phyloP scores from a whole-genome alignment of 23 red algal genomes.

The Agarophyton chilense region DNA sequence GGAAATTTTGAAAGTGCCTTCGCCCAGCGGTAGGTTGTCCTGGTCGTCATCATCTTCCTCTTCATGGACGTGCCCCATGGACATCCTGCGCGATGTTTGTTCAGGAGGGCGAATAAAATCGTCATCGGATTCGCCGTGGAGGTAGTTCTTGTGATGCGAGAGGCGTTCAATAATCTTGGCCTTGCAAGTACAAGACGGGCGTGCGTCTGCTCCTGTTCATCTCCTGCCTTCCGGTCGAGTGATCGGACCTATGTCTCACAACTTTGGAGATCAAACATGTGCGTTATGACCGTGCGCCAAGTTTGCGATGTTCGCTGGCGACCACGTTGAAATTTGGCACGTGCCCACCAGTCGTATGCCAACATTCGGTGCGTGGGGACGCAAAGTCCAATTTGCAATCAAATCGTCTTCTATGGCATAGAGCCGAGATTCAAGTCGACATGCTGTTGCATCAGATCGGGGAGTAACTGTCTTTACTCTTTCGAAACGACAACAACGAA shows the following conservation, averaged over 20 bases:
- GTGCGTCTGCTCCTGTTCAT: too few relatives aligned
- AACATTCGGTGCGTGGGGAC: too few relatives aligned
- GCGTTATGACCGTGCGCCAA: constrained; percentile 61
- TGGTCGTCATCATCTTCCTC: constrained; percentile 32
- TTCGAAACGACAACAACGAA: neutral
- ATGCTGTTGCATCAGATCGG: too few relatives aligned
- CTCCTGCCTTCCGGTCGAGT: too few relatives aligned
- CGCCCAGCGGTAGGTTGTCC: constrained; percentile 15
- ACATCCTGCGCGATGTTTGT: neutral
- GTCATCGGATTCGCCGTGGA: neutral
- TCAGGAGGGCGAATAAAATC: neutral
- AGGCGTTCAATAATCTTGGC: too few relatives aligned
- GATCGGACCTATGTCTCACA: too few relatives aligned
- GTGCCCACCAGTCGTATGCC: constrained; percentile 59
- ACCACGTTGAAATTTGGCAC: constrained; percentile 71
- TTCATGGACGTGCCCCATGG: neutral
- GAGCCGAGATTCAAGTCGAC: too few relatives aligned
- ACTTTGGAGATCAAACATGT: too few relatives aligned
- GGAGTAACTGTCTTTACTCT: too few relatives aligned
- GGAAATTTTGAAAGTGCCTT: neutral
- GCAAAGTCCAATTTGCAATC: too few relatives aligned
- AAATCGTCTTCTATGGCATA: too few relatives aligned
- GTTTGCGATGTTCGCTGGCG: constrained; percentile 44
- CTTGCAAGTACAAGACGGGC: too few relatives aligned
- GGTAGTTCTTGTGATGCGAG: neutral